Base-by-base conservation (phyloP, 768 basidiomycete species). In the Tulasnella sp. region DNA sequence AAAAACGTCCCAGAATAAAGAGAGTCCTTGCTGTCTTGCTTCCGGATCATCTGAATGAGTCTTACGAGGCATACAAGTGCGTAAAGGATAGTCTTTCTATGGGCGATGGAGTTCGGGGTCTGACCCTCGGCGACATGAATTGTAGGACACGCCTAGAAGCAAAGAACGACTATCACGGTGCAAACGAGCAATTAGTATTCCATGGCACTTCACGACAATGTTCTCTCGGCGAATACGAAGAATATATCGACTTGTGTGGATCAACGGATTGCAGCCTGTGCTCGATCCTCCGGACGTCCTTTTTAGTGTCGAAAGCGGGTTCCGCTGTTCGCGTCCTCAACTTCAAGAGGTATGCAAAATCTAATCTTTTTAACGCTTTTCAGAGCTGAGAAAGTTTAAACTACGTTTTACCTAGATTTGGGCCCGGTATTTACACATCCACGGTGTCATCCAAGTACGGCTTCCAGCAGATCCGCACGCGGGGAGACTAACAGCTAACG, bases 361-460 rank as follows among this genome's bases (percentile, higher is more conserved):
- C 24, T 54, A 24, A 46, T 46, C 46, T 16, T 46, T 46, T 46
- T 46, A 46, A 46, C 1, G 3, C 46, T 46, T 16, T 46, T 3
- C 46, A 3, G 16, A 46, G 4, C 46, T 18, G 46, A 46, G 3
- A 46, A 46, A 20, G 16, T 18, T 46, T 8, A 46, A 46, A 2
- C 16, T 20, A 46, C 46, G 12, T 46, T 12, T 37, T 54, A 22
- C 14, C 12, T 76, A 44, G 76, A 34, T 76, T 76, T 58, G 76
- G 76, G 24, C 76, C 28, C 22, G 76, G 76, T 11, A 46, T 76
- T 11, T 76, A 76, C 48, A 76, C 76, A 12, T 50, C 76, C 7
- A 50, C n/a, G 2, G 76, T 76, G 76, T 76, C 76, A n/a, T 76
- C 76, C n/a, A 76, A 76, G 76, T 76, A 37, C 5, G 76, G 9